Evolutionary conservation across 805 yeast genomes (phyloP).

Genomic region (Candida coquimbonensis): DNA sequence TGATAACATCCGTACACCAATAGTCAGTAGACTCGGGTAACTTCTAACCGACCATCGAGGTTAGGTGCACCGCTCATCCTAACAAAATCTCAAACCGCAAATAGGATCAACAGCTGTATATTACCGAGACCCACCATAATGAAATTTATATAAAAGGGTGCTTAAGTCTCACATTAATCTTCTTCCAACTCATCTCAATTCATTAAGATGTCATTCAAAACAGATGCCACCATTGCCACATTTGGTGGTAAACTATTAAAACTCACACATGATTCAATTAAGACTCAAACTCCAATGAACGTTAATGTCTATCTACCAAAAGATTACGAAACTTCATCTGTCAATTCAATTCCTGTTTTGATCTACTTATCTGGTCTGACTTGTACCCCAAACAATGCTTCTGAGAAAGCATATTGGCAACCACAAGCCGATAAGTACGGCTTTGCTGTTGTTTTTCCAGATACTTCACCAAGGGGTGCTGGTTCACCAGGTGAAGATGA

Average conservation of each 20-base stretch:
- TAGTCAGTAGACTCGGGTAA: too few species aligned
- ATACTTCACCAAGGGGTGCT: conserved; percentile 92
- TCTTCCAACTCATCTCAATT: not conserved
- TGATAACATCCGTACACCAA: too few species aligned
- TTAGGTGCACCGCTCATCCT: too few species aligned
- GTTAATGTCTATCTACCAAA: conserved; percentile 80
- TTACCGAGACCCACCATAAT: not conserved
- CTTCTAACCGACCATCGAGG: too few species aligned
- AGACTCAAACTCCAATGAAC: conserved; percentile 67
- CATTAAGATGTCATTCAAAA: conserved; percentile 15
- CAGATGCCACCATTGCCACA: conserved; percentile 28
- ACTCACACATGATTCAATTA: conserved; percentile 61
- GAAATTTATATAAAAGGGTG: not conserved
- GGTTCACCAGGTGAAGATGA: conserved; percentile 74
- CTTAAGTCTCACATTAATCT: not conserved
- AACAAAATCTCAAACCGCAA: not conserved
- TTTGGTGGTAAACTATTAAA: conserved; percentile 76
- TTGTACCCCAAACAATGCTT: conserved; percentile 87
- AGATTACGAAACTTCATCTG: conserved; percentile 26
- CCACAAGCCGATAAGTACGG: conserved; percentile 75
- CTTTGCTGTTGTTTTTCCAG: conserved; percentile 88
- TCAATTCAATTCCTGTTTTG: conserved; percentile 57
- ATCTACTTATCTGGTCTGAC: conserved; percentile 84
- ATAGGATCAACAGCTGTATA: conserved; percentile 1
- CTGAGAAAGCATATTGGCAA: conserved; percentile 88